phyloP scores from a whole-genome alignment of 1,284 basidiomycete species.

The Grifola frondosa region DNA sequence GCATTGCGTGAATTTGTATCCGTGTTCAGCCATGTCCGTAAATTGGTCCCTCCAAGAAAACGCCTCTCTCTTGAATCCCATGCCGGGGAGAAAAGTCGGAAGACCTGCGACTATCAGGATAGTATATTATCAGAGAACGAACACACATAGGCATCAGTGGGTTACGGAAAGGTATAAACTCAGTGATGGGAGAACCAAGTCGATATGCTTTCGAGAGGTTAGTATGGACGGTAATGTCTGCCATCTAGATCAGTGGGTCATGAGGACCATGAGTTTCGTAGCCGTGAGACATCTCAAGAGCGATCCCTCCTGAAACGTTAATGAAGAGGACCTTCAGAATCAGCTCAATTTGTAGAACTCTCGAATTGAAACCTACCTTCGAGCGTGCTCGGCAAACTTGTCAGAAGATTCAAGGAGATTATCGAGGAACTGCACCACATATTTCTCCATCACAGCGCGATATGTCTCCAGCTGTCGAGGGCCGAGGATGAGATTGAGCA shows the following conservation, averaged over 20 bases:
- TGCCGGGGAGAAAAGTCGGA: slow-evolving; percentile 22
- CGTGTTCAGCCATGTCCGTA: slow-evolving; percentile 10
- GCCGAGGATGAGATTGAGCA: slow-evolving; percentile 9
- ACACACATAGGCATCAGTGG: background rate
- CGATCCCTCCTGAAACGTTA: slow-evolving; percentile 10
- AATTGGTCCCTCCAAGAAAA: slow-evolving; percentile 10
- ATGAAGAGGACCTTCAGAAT: background rate
- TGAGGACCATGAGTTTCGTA: slow-evolving; percentile 11
- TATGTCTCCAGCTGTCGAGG: slow-evolving; percentile 8
- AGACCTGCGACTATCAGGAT: slow-evolving; percentile 21
- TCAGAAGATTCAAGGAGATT: slow-evolving; percentile 7
- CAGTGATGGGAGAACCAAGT: too few species aligned
- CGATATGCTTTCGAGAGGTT: too few species aligned
- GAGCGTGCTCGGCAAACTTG: slow-evolving; percentile 11
- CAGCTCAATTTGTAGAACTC: background rate
- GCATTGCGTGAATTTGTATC: slow-evolving; percentile 9
- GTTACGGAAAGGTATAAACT: too few species aligned
- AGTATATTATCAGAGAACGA: background rate
- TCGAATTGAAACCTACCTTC: slow-evolving; percentile 4
- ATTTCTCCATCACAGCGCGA: slow-evolving; percentile 1
- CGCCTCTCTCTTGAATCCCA: slow-evolving; percentile 22
- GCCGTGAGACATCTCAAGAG: slow-evolving; percentile 18
- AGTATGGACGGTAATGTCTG: too few species aligned
- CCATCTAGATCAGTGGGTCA: slow-evolving; percentile 22
- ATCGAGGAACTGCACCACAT: slow-evolving; percentile 7